These are phyloP conservation scores for Bolboschoenus planiculmis DNA, from an alignment of 176 grass and related monocot genomes.

Conservation along the genomic window DNA sequence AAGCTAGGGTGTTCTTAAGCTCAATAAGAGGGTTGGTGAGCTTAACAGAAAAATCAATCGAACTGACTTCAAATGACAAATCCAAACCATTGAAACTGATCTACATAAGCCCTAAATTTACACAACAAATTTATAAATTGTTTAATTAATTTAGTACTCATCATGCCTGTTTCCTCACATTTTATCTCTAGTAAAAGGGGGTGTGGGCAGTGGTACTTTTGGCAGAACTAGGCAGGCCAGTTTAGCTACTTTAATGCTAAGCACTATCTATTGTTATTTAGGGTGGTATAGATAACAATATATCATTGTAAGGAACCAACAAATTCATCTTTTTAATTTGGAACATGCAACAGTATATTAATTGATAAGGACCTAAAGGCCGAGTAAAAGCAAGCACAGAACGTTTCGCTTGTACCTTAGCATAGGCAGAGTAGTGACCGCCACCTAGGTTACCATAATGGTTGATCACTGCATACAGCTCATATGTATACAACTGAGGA, in stretches of 20 bases:
- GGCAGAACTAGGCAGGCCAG: neutral
- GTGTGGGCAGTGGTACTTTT: neutral
- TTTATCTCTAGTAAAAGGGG: neutral
- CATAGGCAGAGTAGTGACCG: constrained; percentile 91
- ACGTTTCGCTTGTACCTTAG: constrained; percentile 45
- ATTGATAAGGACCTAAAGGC: neutral
- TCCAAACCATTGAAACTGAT: too few relatives aligned
- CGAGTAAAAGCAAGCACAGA: neutral
- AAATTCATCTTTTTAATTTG: neutral
- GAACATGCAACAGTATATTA: neutral
- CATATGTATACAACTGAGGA: constrained; percentile 35
- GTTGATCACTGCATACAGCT: constrained; percentile 92
- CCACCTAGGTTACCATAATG: constrained; percentile 95
- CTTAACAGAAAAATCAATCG: too few relatives aligned
- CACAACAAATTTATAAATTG: too few relatives aligned
- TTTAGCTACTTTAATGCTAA: neutral
- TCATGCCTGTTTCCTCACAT: neutral
- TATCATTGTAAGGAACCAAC: neutral
- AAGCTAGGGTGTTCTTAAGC: too few relatives aligned
- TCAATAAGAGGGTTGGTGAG: too few relatives aligned
- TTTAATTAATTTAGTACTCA: too few relatives aligned
- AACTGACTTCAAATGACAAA: too few relatives aligned
- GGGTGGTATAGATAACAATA: neutral
- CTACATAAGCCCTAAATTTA: too few relatives aligned
- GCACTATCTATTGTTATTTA: neutral